These are phyloP conservation scores for Diversispora eburnea DNA, from an alignment of 192 early-diverging fungal species.

Conservation along the genomic window DNA sequence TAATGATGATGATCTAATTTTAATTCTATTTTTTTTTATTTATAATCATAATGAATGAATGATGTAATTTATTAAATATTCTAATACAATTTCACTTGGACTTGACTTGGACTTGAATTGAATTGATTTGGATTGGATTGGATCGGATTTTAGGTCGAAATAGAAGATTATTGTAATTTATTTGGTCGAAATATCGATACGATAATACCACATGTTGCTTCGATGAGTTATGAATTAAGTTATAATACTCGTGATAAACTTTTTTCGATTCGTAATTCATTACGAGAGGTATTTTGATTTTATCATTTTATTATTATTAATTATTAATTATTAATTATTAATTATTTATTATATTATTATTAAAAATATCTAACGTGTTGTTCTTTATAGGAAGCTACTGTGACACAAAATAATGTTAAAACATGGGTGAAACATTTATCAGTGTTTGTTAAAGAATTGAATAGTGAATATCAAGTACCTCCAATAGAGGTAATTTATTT, in stretches of 20 bases:
- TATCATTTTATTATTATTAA: neutral
- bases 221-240: neutral
- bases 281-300: constrained; percentile 10
- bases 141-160: constrained; percentile 1
- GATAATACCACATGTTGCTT: constrained; percentile 5
- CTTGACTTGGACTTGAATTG: too few species aligned
- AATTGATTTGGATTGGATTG: too few species aligned
- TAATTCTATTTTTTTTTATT: neutral
- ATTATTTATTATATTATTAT: neutral
- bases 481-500: constrained; percentile 16
- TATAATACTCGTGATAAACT: constrained; percentile 12
- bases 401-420: constrained; percentile 15
- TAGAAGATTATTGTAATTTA: constrained; percentile 17
- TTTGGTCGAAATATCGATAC: constrained; percentile 24
- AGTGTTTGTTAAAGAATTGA: constrained; percentile 13
- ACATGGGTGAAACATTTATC: constrained; percentile 8
- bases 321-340: neutral
- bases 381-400: constrained; percentile 5
- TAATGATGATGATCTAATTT: neutral
- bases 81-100: too few species aligned
- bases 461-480: constrained; percentile 2
- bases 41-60: too few species aligned
- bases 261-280: constrained; percentile 1
- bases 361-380: too few species aligned
- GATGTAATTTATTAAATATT: too few species aligned